Conservation (phyloP, 331 rosid genomes). For the Ulmus americana region DNA sequence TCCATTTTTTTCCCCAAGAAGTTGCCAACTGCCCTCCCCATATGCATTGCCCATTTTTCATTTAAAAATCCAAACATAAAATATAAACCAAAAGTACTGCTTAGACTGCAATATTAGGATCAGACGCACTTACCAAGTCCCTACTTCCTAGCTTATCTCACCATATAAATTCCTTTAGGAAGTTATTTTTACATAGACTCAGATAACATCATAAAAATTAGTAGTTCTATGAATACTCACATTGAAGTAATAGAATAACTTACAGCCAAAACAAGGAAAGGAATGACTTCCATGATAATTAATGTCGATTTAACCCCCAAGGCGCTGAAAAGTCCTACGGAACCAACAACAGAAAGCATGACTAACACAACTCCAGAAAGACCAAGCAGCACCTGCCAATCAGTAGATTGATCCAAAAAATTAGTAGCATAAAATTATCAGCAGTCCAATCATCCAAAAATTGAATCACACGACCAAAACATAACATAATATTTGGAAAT, state of each 20-base stretch:
- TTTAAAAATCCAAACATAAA: too few relatives aligned
- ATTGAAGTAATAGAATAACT: constrained; percentile 32
- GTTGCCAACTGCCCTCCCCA: neutral
- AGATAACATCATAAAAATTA: too few relatives aligned
- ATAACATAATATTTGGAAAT: neutral
- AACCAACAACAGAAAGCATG: constrained; percentile 87
- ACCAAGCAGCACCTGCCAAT: constrained; percentile 75
- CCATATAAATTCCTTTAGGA: too few relatives aligned
- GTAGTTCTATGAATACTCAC: neutral
- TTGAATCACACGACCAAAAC: neutral
- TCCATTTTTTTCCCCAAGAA: neutral
- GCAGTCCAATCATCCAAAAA: constrained; percentile 17
- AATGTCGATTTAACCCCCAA: constrained; percentile 82
- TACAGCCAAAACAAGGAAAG: constrained; percentile 92
- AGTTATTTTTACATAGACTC: too few relatives aligned
- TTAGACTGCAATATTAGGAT: too few relatives aligned
- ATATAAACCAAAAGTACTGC: too few relatives aligned
- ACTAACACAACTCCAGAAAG: constrained; percentile 87
- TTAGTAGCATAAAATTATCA: constrained; percentile 7
- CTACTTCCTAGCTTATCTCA: too few relatives aligned
- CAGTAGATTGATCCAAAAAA: constrained; percentile 17
- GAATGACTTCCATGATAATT: constrained; percentile 96
- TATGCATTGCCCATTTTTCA: too few relatives aligned
- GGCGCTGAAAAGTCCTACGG: constrained; percentile 91
- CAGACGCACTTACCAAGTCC: too few relatives aligned